These are phyloP conservation scores for Ambrosia artemisiifolia DNA, from an alignment of 129 eudicot species.

Conservation along the genomic window DNA sequence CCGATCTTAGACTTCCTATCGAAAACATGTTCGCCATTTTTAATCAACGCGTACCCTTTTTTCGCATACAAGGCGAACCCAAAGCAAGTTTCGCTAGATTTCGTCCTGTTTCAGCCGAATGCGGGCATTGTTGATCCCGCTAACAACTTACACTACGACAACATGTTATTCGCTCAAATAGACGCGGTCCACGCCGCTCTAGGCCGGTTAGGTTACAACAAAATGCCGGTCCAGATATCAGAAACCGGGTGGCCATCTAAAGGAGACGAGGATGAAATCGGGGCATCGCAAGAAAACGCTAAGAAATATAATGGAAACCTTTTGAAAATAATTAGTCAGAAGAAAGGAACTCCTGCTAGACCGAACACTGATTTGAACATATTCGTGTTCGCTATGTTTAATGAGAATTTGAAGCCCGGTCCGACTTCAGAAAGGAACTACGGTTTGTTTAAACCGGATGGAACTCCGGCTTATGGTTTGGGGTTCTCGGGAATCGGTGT, in stretches of 20 bases:
- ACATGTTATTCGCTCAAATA: slow-evolving; percentile 79
- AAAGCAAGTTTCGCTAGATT: slow-evolving; percentile 64
- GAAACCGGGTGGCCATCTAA: slow-evolving; percentile 98
- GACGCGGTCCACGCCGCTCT: slow-evolving; percentile 76
- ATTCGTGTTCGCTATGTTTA: slow-evolving; percentile 75
- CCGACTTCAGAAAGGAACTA: slow-evolving; percentile 83
- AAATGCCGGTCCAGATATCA: slow-evolving; percentile 65
- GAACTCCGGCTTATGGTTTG: slow-evolving; percentile 58
- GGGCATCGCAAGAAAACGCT: slow-evolving; percentile 76
- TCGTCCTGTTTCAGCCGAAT: slow-evolving; percentile 60
- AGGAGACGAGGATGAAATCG: slow-evolving; percentile 69
- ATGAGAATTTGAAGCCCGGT: slow-evolving; percentile 91
- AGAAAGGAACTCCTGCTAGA: slow-evolving; percentile 78
- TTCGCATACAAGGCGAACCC: slow-evolving; percentile 75
- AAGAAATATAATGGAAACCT: slow-evolving; percentile 74
- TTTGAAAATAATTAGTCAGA: slow-evolving; percentile 52
- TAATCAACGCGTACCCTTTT: slow-evolving; percentile 80
- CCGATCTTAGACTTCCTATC: slow-evolving; percentile 60
- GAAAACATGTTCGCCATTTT: slow-evolving; percentile 70
- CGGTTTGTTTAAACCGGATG: slow-evolving; percentile 87
- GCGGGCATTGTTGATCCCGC: slow-evolving; percentile 51
- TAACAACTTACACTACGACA: slow-evolving; percentile 52
- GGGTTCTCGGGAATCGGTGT: slow-evolving; percentile 42
- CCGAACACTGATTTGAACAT: slow-evolving; percentile 62
- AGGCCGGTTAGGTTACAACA: slow-evolving; percentile 43